Percentiles rank a stretch among this genome's conserved stretches.
Conservation (phyloP, 257 asterid species). For the Capsicum rhomboideum region DNA sequence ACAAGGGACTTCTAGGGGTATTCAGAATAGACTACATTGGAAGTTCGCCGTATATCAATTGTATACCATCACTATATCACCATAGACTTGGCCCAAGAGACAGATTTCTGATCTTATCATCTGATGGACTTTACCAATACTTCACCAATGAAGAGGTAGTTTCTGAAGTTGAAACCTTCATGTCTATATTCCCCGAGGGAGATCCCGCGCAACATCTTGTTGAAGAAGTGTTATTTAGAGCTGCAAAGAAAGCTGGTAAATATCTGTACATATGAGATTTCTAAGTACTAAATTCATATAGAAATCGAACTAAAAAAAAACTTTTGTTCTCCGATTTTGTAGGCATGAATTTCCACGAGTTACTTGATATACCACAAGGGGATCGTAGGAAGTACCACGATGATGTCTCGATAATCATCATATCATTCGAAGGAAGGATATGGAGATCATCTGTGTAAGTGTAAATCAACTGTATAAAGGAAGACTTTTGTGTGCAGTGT, state of each 20-base stretch:
- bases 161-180: constrained; percentile 70
- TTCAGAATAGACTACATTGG: constrained; percentile 82
- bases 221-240: constrained; percentile 89
- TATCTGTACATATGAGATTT: neutral
- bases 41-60: constrained; percentile 61
- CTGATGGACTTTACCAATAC: constrained; percentile 95
- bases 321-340: constrained; percentile 1
- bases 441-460: constrained; percentile 82
- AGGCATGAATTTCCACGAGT: constrained; percentile 80
- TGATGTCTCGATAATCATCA: constrained; percentile 79
- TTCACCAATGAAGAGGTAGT: constrained; percentile 88
- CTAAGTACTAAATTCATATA: neutral
- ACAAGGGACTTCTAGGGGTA: constrained; percentile 75
- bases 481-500: neutral
- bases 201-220: constrained; percentile 99
- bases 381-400: constrained; percentile 82
- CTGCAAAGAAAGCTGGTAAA: constrained; percentile 95
- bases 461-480: constrained; percentile 19
- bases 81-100: constrained; percentile 58
- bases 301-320: neutral
- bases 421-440: constrained; percentile 89
- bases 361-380: constrained; percentile 91
- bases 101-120: constrained; percentile 81
- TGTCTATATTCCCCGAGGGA: constrained; percentile 82
- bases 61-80: constrained; percentile 71